A percentile compares a stretch with the other conserved stretches of the same genome.
phyloP scores from a whole-genome alignment of 176 grass and related monocot species.

The Puccinellia tenuiflora region DNA sequence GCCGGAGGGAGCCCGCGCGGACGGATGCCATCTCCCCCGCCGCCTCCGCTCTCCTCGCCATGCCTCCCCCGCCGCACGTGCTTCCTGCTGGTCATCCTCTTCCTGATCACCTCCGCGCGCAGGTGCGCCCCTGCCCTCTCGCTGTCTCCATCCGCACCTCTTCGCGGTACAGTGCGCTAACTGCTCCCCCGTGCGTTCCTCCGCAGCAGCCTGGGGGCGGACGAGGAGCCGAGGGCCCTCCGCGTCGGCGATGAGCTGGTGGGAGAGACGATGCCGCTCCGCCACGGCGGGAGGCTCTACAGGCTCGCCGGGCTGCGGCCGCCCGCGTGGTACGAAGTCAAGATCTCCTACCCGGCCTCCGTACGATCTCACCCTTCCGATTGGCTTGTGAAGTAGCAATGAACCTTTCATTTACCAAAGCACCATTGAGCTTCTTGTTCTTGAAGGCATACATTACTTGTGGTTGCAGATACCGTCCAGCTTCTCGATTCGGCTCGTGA shows the following conservation, averaged over 20 bases:
- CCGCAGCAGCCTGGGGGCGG: constrained; percentile 35
- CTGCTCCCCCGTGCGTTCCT: neutral
- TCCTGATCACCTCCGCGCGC: neutral
- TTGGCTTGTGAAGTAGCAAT: neutral
- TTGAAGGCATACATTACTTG: neutral
- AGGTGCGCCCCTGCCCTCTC: constrained; percentile 6
- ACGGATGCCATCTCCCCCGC: constrained; percentile 17
- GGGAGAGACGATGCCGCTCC: constrained; percentile 54
- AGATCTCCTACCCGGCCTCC: constrained; percentile 91
- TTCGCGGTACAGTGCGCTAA: neutral
- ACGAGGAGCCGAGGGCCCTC: constrained; percentile 38
- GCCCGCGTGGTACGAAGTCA: constrained; percentile 80
- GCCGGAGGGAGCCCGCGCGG: no score
- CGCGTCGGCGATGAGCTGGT: constrained; percentile 53
- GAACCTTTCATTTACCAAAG: neutral
- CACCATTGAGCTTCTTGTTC: neutral
- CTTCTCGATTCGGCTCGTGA: constrained; percentile 54
- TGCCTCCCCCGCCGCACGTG: neutral
- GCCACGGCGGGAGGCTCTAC: constrained; percentile 44
- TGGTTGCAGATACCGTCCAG: constrained; percentile 65
- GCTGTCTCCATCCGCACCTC: neutral
- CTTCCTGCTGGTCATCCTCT: neutral
- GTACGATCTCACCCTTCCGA: constrained; percentile 45
- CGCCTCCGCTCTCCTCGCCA: neutral
- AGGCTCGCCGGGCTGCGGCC: constrained; percentile 43